phyloP scores from a whole-genome alignment of 2,329 filamentous ascomycete species.

The Talaromyces sp. region DNA sequence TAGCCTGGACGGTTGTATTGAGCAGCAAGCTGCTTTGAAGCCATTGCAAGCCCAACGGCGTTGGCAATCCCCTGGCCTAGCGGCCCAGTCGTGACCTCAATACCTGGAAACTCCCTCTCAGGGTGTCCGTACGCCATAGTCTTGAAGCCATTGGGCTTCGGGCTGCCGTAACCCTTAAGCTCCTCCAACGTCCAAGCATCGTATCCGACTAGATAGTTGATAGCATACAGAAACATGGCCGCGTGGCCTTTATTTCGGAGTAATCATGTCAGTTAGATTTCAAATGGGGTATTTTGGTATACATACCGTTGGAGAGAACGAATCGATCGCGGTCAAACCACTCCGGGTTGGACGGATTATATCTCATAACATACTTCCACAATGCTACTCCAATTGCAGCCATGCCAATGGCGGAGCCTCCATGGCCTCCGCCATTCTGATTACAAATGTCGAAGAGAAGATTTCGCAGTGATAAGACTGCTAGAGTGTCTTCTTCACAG shows the following conservation, averaged over 20 bases:
- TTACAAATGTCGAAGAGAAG: constrained; percentile 23
- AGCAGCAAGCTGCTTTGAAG: constrained; percentile 56
- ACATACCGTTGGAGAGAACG: constrained; percentile 44
- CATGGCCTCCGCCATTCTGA: constrained; percentile 32
- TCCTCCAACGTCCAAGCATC: background rate
- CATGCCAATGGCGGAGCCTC: constrained; percentile 21
- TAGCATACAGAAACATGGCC: background rate
- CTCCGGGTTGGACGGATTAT: constrained; percentile 38
- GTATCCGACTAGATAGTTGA: background rate
- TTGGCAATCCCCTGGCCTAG: constrained; percentile 62
- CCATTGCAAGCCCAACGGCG: constrained; percentile 59
- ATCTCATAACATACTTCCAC: constrained; percentile 46
- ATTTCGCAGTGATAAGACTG: background rate
- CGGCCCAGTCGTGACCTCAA: constrained; percentile 61
- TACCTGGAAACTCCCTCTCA: constrained; percentile 58
- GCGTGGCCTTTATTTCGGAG: background rate
- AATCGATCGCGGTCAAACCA: constrained; percentile 49
- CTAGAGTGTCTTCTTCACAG: background rate
- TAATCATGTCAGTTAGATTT: background rate
- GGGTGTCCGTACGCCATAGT: constrained; percentile 39
- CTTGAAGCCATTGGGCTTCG: background rate
- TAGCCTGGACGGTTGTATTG: constrained; percentile 51
- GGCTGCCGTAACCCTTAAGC: background rate
- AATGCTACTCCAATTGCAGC: constrained; percentile 44
- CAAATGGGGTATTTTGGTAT: background rate